phyloP scores from a whole-genome alignment of 2,329 filamentous ascomycete species.

The Monilinia laxa region DNA sequence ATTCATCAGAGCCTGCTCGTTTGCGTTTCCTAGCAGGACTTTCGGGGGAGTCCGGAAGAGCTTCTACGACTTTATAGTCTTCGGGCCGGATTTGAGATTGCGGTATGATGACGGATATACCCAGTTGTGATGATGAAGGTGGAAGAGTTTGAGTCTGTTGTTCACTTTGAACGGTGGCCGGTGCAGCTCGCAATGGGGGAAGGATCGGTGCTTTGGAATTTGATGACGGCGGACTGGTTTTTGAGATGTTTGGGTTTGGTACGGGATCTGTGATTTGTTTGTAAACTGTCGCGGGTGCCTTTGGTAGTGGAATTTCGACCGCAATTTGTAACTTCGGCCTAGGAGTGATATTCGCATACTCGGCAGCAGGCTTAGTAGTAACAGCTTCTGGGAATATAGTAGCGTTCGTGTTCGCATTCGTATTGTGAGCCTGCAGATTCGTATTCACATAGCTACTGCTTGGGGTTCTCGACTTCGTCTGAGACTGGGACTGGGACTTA shows the following conservation, averaged over 20 bases:
- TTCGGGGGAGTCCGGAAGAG: slow-evolving; percentile 36
- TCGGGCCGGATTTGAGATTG: slow-evolving; percentile 33
- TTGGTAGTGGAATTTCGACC: slow-evolving; percentile 34
- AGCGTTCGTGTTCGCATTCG: slow-evolving; percentile 13
- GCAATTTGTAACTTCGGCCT: slow-evolving; percentile 38
- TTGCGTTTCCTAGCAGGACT: slow-evolving; percentile 49
- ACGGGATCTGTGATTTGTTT: neutral
- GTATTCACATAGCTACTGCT: slow-evolving; percentile 8
- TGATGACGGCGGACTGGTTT: neutral
- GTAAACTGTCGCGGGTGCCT: neutral
- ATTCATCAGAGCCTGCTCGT: slow-evolving; percentile 49
- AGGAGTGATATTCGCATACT: slow-evolving; percentile 40
- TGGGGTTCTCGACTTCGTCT: slow-evolving; percentile 27
- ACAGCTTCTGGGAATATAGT: slow-evolving; percentile 19
- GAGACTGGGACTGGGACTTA: slow-evolving; percentile 30
- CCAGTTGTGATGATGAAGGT: slow-evolving; percentile 26
- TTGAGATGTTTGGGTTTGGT: neutral
- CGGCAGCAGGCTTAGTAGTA: slow-evolving; percentile 20
- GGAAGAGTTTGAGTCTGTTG: slow-evolving; percentile 9
- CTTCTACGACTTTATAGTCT: slow-evolving; percentile 37
- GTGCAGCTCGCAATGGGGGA: neutral
- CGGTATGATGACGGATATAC: slow-evolving; percentile 36
- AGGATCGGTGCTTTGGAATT: neutral
- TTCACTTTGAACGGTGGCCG: neutral
- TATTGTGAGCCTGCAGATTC: slow-evolving; percentile 12